phyloP scores from a whole-genome alignment of 352 stramenopile genomes.

The Phytopythium kandeliae region DNA sequence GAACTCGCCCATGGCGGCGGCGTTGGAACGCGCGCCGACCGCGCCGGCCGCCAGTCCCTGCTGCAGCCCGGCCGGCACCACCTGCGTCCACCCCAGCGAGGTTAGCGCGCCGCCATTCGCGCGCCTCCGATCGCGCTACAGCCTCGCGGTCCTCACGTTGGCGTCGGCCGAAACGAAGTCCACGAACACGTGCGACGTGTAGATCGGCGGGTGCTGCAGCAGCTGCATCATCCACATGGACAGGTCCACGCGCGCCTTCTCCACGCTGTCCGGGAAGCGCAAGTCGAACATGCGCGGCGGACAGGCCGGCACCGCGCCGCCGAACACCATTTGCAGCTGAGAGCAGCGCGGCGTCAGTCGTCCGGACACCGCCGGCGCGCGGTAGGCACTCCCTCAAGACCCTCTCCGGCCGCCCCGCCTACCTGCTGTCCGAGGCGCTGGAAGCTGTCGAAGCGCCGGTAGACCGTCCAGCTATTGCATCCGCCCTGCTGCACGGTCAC shows the following conservation, averaged over 20 bases:
- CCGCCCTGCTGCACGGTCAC: conserved; percentile 72
- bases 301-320: conserved; percentile 48
- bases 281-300: conserved; percentile 51
- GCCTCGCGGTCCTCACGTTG: conserved; percentile 68
- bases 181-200: conserved; percentile 77
- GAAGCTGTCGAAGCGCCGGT: conserved; percentile 71
- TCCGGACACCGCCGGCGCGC: background rate
- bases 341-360: background rate
- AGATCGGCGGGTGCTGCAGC: conserved; percentile 71
- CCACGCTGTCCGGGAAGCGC: conserved; percentile 57
- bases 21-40: conserved; percentile 1
- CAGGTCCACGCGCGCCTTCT: conserved; percentile 68
- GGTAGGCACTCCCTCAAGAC: no score
- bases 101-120: background rate
- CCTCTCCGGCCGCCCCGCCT: background rate
- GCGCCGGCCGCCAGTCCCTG: conserved; percentile 14
- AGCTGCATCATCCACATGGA: conserved; percentile 82
- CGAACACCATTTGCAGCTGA: conserved; percentile 65
- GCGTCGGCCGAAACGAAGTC: conserved; percentile 78
- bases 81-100: conserved; percentile 20
- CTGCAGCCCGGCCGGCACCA: conserved; percentile 42
- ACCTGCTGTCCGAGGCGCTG: conserved; percentile 64
- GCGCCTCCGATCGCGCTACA: background rate
- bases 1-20: conserved; percentile 72
- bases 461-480: conserved; percentile 63